Evolutionary conservation across 2,329 filamentous ascomycete species (phyloP), one percentile per base, ranked within the genome.

Genomic region (Talaromyces verruculosus): DNA sequence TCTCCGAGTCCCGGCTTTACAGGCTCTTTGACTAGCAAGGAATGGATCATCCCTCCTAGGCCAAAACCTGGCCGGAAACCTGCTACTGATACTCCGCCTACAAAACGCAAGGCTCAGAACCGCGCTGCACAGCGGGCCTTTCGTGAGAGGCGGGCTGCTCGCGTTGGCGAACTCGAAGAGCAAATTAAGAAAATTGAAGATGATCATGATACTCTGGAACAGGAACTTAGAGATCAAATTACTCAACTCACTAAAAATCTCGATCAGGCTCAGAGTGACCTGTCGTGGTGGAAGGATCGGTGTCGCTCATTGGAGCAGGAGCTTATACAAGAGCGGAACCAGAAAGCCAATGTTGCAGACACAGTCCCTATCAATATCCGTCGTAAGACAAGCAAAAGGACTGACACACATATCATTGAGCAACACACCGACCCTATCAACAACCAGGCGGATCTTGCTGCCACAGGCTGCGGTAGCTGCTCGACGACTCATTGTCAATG

Each of bases 71-170:
- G 94, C 59, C 88, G 94, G 71, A 98, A 98, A 84, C 93, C 94
- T 2, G 92, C 92, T 57, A 96, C 92, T 41, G 93, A 97, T 75
- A 96, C 93, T 62, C 93, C 93, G 15, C 91, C 91, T 1, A 96
- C 93, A 51, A 96, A 96, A 81, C 88, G 95, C 70, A 96, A 97
- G 82, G 91, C 92, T 1, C 95, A 98, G 81, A 98, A 98, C 78
- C 87, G 95, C 67, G 91, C 92, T 57, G 94, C 94, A 2, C 94
- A 98, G 80, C 85, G 94, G 66, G 92, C 91, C 0, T 98, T 98
- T 78, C 87, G 94, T 39, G 93, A 97, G 79, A 85, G 94, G 66
- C 87, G 94, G 69, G 92, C 92, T 1, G 91, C 92, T 28, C 90
- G 92, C 45, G 91, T 97, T 6, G 89, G 90, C 45, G 93, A 86